Evolutionary conservation across 192 early-diverging fungal species (phyloP).

Genomic region (Coemansia sp.): DNA sequence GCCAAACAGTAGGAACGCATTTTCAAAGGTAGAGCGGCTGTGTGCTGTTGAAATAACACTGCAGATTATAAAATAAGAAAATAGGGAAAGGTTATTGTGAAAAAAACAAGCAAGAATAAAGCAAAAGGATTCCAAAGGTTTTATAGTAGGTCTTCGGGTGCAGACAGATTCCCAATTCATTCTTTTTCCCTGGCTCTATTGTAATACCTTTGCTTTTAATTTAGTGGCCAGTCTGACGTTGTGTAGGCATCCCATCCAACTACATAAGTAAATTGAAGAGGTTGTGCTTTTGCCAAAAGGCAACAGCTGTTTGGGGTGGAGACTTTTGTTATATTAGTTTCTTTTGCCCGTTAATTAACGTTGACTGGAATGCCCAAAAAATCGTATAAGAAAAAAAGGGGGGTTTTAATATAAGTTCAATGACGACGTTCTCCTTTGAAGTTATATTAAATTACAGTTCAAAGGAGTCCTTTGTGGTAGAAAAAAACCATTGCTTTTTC

Average conservation of each 20-base stretch:
- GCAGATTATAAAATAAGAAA: no score
- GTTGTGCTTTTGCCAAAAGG: no score
- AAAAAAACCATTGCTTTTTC: no score
- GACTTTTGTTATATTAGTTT: neutral
- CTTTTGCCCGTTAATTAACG: neutral
- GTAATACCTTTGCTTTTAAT: neutral
- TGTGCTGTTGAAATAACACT: neutral
- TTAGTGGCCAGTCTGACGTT: neutral
- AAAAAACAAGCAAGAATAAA: neutral
- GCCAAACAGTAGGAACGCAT: conserved; percentile 1
- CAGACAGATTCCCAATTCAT: neutral
- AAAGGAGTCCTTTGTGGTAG: no score
- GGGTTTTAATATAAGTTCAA: neutral
- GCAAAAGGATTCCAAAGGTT: neutral
- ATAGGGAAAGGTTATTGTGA: neutral
- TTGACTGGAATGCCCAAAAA: no score
- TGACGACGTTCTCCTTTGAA: neutral
- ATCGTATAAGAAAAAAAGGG: no score
- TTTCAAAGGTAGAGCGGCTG: neutral
- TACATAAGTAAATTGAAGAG: no score
- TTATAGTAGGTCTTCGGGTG: neutral
- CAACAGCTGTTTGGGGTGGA: neutral
- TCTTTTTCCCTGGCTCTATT: no score
- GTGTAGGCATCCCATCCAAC: no score
- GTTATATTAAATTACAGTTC: neutral